Evolutionary conservation across 495 filamentous ascomycete genomes (phyloP), one percentile per base, ranked within the genome.

Genomic region (Penicillium lagena): DNA sequence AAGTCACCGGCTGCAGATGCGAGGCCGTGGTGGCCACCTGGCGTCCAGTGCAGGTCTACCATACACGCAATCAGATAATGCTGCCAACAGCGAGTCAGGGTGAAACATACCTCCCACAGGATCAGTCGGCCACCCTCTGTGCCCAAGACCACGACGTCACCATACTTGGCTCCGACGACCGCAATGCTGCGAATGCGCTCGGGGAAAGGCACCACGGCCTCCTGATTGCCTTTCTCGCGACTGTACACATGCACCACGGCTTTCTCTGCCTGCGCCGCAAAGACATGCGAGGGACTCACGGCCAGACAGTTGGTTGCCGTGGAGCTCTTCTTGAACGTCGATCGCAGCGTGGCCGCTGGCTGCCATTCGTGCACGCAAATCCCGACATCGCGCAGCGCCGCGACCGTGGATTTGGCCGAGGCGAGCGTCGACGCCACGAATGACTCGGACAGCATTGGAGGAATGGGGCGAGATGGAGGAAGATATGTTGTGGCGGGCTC

Each of bases 271-370:
- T 98, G 93, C 7, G 86, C 91, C 2, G 91, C 82, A 55, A 94
- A 98, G 30, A 97, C 75, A 59, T 98, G 93, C 14, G 83, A 82
- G 33, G 80, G 73, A 58, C 78, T 96, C 46, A 88, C 77, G 29
- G 87, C 93, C 22, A 98, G 67, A 49, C 87, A 83, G 63, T 90
- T 87, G 37, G 76, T 68, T 15, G 81, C 71, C 7, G 85, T 83
- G 29, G 87, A 89, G 68, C 86, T 95, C 70, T 95, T 96, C 77
- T 96, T 97, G 77, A 95, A 94, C 49, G 80, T 79, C 46, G 77
- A 74, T 56, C 82, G 83, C 50, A 86, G 75, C 7, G 78, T 73
- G 43, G 82, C 76, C 38, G 80, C 70, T 38, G 90, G 86, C 54
- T 89, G 86, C 50, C 89, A 75, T 46, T 87, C 86, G 56, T 95